Evolutionary conservation across 1,284 basidiomycete species (phyloP).

Genomic region (Cerioporus squamosus): DNA sequence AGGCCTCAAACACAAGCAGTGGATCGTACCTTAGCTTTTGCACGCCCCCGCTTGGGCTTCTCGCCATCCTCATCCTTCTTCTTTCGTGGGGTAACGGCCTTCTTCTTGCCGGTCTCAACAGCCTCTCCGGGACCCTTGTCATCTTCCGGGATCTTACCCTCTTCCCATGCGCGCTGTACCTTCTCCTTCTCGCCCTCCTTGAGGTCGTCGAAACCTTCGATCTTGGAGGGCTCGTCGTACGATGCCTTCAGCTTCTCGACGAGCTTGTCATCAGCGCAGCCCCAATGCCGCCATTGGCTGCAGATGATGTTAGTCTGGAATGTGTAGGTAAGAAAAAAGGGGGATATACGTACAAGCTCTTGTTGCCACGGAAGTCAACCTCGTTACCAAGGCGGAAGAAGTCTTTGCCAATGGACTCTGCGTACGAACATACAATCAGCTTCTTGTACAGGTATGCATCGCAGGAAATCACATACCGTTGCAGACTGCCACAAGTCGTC

Average conservation of each 20-base stretch:
- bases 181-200: conserved; percentile 67
- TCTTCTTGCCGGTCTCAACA: conserved; percentile 35
- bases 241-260: conserved; percentile 71
- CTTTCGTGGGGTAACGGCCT: conserved; percentile 33
- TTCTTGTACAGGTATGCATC: background rate
- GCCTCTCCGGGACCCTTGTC: conserved; percentile 50
- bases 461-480: conserved; percentile 42
- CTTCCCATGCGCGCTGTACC: conserved; percentile 70
- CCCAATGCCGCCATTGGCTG: conserved; percentile 82
- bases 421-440: conserved; percentile 13
- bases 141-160: conserved; percentile 76
- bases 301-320: conserved; percentile 8
- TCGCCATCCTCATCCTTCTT: conserved; percentile 41
- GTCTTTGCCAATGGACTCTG: conserved; percentile 67
- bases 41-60: conserved; percentile 41
- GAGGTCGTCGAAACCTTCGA: conserved; percentile 74
- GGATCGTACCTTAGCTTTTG: conserved; percentile 39
- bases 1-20: background rate
- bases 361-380: conserved; percentile 76
- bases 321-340: background rate
- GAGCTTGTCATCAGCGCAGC: conserved; percentile 72
- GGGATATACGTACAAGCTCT: conserved; percentile 60
- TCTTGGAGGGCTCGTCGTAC: conserved; percentile 59
- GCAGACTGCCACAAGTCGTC: conserved; percentile 43
- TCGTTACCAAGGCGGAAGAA: conserved; percentile 74